Evolutionary conservation across 495 filamentous ascomycete species (phyloP).

Genomic region (Lasiosphaeris hirsuta): DNA sequence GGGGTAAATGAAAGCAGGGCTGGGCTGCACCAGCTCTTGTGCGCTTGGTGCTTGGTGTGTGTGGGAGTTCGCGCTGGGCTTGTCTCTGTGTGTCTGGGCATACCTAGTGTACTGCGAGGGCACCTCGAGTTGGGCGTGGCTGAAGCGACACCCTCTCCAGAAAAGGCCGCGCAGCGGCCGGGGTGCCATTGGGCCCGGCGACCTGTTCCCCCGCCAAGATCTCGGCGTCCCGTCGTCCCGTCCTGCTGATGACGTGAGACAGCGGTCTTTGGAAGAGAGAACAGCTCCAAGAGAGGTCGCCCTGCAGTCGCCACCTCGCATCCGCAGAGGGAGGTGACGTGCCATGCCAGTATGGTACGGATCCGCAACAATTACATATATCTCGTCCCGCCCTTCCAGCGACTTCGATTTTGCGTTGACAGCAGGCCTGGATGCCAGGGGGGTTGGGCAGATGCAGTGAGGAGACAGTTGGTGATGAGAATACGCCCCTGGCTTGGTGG

Average conservation of each 20-base stretch:
- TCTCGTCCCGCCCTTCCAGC: no score
- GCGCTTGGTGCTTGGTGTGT: no score
- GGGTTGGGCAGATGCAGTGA: neutral
- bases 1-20: conserved; percentile 13
- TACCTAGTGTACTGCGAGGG: no score
- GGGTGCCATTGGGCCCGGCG: conserved; percentile 6
- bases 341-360: no score
- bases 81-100: no score
- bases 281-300: neutral
- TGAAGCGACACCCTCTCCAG: neutral
- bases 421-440: neutral
- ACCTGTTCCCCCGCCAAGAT: conserved; percentile 7
- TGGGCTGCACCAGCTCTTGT: neutral
- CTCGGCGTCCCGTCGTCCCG: conserved; percentile 11
- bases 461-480: conserved; percentile 12
- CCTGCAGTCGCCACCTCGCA: neutral
- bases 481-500: neutral
- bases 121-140: conserved; percentile 5
- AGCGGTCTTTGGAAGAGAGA: neutral
- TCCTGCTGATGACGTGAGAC: conserved; percentile 16
- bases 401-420: no score
- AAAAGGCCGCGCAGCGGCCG: conserved; percentile 1
- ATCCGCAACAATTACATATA: no score
- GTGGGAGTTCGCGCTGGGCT: neutral
- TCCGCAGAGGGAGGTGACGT: neutral